These are phyloP conservation scores for Pyricularia sp. DNA, from an alignment of 2,329 filamentous ascomycete species.

Conservation along the genomic window DNA sequence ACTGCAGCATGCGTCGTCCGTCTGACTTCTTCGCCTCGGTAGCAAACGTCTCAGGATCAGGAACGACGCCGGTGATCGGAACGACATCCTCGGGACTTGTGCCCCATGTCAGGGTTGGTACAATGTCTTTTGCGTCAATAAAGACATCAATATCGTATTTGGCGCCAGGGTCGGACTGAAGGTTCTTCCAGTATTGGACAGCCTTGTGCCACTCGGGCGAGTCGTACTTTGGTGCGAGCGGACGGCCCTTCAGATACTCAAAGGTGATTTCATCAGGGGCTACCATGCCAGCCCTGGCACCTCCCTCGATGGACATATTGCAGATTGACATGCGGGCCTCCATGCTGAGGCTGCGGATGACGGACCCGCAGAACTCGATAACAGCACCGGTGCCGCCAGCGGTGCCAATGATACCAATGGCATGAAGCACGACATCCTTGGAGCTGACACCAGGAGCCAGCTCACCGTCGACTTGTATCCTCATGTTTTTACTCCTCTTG, in stretches of 20 bases:
- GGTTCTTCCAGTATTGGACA: constrained; percentile 71
- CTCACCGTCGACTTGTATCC: constrained; percentile 85
- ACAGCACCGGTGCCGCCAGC: constrained; percentile 89
- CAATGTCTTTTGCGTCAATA: constrained; percentile 85
- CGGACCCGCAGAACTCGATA: constrained; percentile 94
- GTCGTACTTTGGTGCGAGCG: constrained; percentile 72
- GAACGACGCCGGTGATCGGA: constrained; percentile 85
- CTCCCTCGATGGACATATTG: constrained; percentile 98
- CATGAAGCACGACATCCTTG: constrained; percentile 88
- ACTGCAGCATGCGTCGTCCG: constrained; percentile 74
- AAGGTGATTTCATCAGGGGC: constrained; percentile 90
- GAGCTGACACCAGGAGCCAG: constrained; percentile 84
- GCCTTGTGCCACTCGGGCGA: constrained; percentile 86
- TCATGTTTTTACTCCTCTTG: constrained; percentile 96
- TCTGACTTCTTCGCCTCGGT: constrained; percentile 68
- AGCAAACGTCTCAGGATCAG: constrained; percentile 75
- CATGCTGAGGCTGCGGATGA: constrained; percentile 81
- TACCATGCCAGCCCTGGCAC: constrained; percentile 91
- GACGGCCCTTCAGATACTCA: constrained; percentile 84
- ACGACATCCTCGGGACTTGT: constrained; percentile 93
- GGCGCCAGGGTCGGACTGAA: constrained; percentile 77
- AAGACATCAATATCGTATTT: constrained; percentile 83
- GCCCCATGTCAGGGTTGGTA: constrained; percentile 91
- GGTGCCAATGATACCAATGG: constrained; percentile 87
- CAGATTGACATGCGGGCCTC: constrained; percentile 98